Evolutionary conservation across 192 early-diverging fungal species (phyloP), one percentile per base, ranked within the genome.

Genomic region (Helicostylum pulchrum): DNA sequence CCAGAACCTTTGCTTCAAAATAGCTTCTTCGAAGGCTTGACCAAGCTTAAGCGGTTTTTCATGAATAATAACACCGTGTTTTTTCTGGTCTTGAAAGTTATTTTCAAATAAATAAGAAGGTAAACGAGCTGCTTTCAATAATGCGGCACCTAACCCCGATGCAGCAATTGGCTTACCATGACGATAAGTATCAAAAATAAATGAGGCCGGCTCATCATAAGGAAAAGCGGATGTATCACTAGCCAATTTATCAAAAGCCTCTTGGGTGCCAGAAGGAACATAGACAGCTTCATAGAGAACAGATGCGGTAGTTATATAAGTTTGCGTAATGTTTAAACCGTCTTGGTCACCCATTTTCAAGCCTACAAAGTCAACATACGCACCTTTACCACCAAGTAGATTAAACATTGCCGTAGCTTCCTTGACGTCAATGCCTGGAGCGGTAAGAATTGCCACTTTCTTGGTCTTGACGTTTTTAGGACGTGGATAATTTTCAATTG

Each of bases 131-230:
- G 36, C 49, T 19, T 53, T 54, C 49, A 68, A 36, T 10, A 68
- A 60, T 11, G 48, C 11, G 21, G 61, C 60, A 19, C 43, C 51
- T 10, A 44, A 51, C 6, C 46, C 49, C 21, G 59, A 43, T 1
- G 52, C 67, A 39, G 60, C 67, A 32, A 68, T 61, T 30, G 67
- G 59, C n/a, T 68, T 68, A 8, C 52, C 59, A 21, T 68, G 67
- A 2, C 67, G 42, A 60, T 52, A 68, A 54, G 67, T 36, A 43
- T 61, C 60, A 3, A 53, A 19, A 10, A 68, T 20, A 47, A 68
- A 68, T 7, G 31, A 10, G 14, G 53, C 7, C 44, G 67, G 60
- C 20, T 62, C 60, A 12, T 61, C 60, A 23, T 61, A 55, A 20
- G 53, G 60, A 31, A 68, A 62, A 6, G 11, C 10, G 42, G 47